phyloP scores from a whole-genome alignment of 768 basidiomycete genomes.

The Porpolomopsis calyptriformis region DNA sequence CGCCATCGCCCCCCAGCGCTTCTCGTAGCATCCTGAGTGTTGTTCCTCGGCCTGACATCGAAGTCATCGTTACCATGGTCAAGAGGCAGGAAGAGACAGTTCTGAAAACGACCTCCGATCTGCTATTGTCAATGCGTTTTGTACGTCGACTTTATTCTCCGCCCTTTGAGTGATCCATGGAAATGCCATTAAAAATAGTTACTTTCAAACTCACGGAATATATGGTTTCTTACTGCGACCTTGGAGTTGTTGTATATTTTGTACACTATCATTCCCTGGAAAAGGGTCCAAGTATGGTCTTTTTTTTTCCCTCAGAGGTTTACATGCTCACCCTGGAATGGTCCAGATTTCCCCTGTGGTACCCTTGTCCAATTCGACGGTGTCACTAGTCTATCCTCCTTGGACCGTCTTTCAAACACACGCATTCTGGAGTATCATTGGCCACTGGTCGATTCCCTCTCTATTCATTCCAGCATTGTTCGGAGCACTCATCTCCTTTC shows the following conservation, averaged over 20 bases:
- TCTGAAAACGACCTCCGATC: slow-evolving; percentile 25
- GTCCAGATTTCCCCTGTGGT: slow-evolving; percentile 14
- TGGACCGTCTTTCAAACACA: slow-evolving; percentile 31
- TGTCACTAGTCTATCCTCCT: slow-evolving; percentile 41
- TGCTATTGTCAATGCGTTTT: slow-evolving; percentile 25
- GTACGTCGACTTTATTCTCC: slow-evolving; percentile 19
- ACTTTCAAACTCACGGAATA: slow-evolving; percentile 55
- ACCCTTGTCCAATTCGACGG: slow-evolving; percentile 12
- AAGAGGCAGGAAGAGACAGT: slow-evolving; percentile 26
- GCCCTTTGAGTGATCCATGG: slow-evolving; percentile 2
- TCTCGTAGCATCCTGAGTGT: slow-evolving; percentile 30
- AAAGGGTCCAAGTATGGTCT: slow-evolving; percentile 28
- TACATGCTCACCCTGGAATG: not conserved
- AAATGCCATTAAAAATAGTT: slow-evolving; percentile 27
- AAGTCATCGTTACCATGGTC: slow-evolving; percentile 22
- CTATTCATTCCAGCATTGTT: slow-evolving; percentile 46
- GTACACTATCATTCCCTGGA: slow-evolving; percentile 44
- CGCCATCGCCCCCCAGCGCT: slow-evolving; percentile 31
- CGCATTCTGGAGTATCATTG: slow-evolving; percentile 42
- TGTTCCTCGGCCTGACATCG: slow-evolving; percentile 21
- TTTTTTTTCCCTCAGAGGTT: not conserved
- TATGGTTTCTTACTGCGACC: slow-evolving; percentile 44
- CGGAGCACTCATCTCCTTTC: slow-evolving; percentile 57
- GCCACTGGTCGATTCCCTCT: slow-evolving; percentile 56
- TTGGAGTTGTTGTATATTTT: slow-evolving; percentile 47